Percentiles rank a stretch among this genome's conserved stretches.
These are phyloP conservation scores for Cercospora sp. DNA, from an alignment of 2,329 filamentous ascomycete genomes.

Conservation along the genomic window DNA sequence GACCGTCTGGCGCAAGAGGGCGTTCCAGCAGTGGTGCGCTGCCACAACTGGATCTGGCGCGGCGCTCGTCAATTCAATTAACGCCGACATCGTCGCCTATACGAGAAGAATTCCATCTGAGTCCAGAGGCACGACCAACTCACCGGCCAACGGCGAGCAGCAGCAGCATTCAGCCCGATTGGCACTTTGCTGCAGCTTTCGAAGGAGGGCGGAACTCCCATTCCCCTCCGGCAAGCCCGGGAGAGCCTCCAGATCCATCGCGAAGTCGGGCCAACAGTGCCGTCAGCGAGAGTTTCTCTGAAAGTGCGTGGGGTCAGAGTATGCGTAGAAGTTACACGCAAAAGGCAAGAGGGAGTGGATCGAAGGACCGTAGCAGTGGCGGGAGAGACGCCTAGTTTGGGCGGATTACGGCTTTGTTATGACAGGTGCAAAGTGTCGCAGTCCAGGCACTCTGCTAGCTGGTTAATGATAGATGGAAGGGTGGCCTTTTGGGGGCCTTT, in stretches of 20 bases:
- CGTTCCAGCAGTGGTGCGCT: conserved; percentile 1
- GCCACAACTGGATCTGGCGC: background rate
- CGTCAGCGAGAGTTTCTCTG: conserved; percentile 78
- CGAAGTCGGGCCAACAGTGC: conserved; percentile 65
- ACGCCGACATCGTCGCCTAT: conserved; percentile 28
- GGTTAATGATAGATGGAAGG: background rate
- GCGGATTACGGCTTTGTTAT: background rate
- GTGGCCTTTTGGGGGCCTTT: background rate
- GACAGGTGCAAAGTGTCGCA: background rate
- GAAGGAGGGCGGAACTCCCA: conserved; percentile 32
- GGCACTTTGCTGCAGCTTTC: conserved; percentile 50
- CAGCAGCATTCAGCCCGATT: conserved; percentile 41
- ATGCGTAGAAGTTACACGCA: conserved; percentile 82
- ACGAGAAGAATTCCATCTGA: conserved; percentile 26
- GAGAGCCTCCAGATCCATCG: conserved; percentile 29
- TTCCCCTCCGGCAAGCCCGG: conserved; percentile 34
- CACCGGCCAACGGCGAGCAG: conserved; percentile 32
- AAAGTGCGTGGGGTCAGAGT: conserved; percentile 90
- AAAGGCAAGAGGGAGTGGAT: background rate
- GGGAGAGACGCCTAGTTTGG: background rate
- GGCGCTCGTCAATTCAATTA: conserved; percentile 38
- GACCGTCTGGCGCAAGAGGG: conserved; percentile 7
- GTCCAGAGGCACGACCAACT: conserved; percentile 12
- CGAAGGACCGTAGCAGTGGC: background rate
- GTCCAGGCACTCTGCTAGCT: background rate